A percentile compares a stretch with the other conserved stretches of the same genome.
phyloP scores from a whole-genome alignment of 305 asterid genomes.

The Nicotiana rustica region DNA sequence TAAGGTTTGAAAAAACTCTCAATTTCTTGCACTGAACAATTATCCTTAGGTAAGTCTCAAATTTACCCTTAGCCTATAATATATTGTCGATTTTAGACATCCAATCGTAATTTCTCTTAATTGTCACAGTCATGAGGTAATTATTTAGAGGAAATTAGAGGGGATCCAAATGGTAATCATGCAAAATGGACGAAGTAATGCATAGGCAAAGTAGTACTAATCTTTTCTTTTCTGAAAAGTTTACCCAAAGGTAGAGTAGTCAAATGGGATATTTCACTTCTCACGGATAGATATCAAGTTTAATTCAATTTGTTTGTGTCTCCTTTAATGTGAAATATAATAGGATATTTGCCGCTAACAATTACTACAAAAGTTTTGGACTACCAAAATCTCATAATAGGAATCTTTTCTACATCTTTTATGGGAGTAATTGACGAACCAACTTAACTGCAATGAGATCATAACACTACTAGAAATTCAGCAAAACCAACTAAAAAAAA shows the following conservation, averaged over 20 bases:
- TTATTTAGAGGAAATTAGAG: background rate
- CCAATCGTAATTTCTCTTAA: background rate
- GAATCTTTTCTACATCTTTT: background rate
- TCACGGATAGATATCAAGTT: conserved; percentile 10
- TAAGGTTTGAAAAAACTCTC: background rate
- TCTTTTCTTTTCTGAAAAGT: background rate
- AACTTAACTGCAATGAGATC: background rate
- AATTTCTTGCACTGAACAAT: conserved; percentile 20
- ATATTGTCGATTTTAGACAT: too few species aligned
- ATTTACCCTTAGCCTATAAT: background rate
- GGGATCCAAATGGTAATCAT: background rate
- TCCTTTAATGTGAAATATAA: background rate
- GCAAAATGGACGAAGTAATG: background rate
- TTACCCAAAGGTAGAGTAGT: background rate
- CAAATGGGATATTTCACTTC: conserved; percentile 2
- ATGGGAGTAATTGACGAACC: background rate
- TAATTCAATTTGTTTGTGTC: background rate
- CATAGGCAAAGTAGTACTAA: conserved; percentile 4
- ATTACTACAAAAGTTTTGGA: background rate
- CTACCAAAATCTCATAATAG: too few species aligned
- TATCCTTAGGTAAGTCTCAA: background rate
- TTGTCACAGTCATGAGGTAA: background rate
- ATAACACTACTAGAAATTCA: too few species aligned
- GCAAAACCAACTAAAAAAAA: too few species aligned
- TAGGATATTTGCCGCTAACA: background rate